Percentiles rank a stretch among this genome's conserved stretches.
phyloP scores from a whole-genome alignment of 2,329 filamentous ascomycete species.

The Bimuria novae-zelandiae region DNA sequence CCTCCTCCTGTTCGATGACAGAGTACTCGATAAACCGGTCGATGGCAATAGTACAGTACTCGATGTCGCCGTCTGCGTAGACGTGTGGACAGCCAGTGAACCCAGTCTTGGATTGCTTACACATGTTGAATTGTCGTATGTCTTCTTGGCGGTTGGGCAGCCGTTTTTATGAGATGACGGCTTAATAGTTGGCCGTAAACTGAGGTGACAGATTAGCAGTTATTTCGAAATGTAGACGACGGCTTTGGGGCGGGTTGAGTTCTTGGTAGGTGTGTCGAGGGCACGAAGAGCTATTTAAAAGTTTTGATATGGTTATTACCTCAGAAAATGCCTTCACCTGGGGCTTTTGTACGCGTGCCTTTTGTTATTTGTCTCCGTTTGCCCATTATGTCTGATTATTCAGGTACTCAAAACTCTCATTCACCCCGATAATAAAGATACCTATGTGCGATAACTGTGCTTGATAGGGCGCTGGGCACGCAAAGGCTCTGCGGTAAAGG shows the following conservation, averaged over 20 bases:
- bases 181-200: neutral
- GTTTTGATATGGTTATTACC: neutral
- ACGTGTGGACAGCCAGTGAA: slow-evolving; percentile 1
- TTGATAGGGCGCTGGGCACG: too few relatives aligned
- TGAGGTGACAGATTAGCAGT: neutral
- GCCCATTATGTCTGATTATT: neutral
- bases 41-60: neutral
- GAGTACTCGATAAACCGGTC: too few relatives aligned
- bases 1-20: too few relatives aligned
- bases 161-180: too few relatives aligned
- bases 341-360: neutral
- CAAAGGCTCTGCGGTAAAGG: too few relatives aligned
- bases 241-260: neutral
- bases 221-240: neutral
- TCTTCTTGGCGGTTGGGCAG: too few relatives aligned
- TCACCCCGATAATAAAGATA: too few relatives aligned
- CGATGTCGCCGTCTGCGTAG: neutral
- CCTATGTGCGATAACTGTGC: too few relatives aligned
- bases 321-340: neutral
- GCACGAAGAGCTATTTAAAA: neutral
- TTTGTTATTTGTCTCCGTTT: neutral
- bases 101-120: slow-evolving; percentile 1
- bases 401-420: too few relatives aligned
- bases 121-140: neutral
- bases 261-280: neutral